Conservation (phyloP, 1,284 basidiomycete species). For the Sporisorium graminicola region DNA sequence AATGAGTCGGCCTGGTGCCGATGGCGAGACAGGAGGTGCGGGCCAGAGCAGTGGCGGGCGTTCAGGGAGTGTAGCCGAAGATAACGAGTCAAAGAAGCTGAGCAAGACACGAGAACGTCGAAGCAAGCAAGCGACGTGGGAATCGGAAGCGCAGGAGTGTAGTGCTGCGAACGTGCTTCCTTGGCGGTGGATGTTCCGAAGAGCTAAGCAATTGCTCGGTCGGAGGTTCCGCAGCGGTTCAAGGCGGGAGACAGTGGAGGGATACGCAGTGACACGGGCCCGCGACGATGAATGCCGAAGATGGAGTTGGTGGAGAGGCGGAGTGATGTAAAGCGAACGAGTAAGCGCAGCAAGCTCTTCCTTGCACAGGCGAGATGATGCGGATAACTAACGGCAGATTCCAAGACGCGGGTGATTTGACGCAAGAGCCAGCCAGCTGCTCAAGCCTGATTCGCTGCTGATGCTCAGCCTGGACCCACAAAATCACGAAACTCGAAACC, state of each 20-base stretch:
- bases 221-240: not conserved
- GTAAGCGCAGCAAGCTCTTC: too few species aligned
- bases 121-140: too few species aligned
- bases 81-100: not conserved
- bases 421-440: not conserved
- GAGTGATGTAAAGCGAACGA: not conserved
- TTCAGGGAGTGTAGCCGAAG: not conserved
- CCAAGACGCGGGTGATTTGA: constrained; percentile 3
- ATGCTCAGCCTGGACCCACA: not conserved
- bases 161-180: too few species aligned
- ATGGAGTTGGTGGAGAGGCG: not conserved
- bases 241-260: not conserved
- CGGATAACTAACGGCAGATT: too few species aligned
- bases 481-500: constrained; percentile 6
- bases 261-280: too few species aligned
- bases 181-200: too few species aligned
- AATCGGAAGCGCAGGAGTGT: too few species aligned
- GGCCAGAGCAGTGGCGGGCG: not conserved
- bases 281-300: too few species aligned
- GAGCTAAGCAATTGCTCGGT: not conserved
- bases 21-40: not conserved
- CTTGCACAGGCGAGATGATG: too few species aligned
- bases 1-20: not conserved
- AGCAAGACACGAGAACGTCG: not conserved
- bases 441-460: not conserved